Evolutionary conservation across 2,329 filamentous ascomycete species (phyloP).

Genomic region (Penicillium polonicum): DNA sequence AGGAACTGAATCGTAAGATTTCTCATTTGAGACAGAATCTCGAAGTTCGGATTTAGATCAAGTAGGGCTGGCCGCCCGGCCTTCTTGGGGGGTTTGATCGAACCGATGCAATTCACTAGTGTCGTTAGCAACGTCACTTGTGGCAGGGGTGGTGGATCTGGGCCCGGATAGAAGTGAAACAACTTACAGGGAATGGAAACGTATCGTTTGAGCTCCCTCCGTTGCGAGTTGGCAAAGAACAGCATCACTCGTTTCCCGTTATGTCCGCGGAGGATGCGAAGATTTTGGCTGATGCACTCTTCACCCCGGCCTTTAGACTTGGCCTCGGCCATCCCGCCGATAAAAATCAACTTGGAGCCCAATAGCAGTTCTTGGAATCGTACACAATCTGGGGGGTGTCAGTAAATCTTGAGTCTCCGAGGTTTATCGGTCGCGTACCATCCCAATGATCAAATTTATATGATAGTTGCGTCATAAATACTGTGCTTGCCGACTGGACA

Average conservation of each 20-base stretch:
- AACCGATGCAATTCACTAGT: constrained; percentile 41
- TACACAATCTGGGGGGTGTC: constrained; percentile 36
- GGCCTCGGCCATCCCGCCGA: constrained; percentile 44
- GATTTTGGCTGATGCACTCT: constrained; percentile 47
- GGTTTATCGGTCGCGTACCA: constrained; percentile 26
- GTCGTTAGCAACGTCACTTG: constrained; percentile 6
- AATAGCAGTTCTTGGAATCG: constrained; percentile 44
- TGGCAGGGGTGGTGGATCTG: background rate
- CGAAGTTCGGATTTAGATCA: constrained; percentile 42
- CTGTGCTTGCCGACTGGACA: constrained; percentile 38
- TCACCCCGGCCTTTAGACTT: constrained; percentile 47
- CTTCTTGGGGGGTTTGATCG: constrained; percentile 42
- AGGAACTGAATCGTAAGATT: constrained; percentile 40
- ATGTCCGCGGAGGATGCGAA: constrained; percentile 39
- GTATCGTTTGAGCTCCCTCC: constrained; percentile 42
- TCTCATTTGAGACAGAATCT: constrained; percentile 42
- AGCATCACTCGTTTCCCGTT: constrained; percentile 39
- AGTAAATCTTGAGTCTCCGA: background rate
- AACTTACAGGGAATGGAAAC: constrained; percentile 40
- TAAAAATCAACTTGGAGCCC: constrained; percentile 40
- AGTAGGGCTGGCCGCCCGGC: constrained; percentile 38
- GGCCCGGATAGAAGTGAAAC: background rate
- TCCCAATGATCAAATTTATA: constrained; percentile 46
- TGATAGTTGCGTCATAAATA: constrained; percentile 43
- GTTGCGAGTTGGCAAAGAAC: constrained; percentile 46